Percentiles rank a stretch among this genome's conserved stretches.
Evolutionary conservation across 306 rosid genomes (phyloP).

Genomic region (Acmispon strigosus): DNA sequence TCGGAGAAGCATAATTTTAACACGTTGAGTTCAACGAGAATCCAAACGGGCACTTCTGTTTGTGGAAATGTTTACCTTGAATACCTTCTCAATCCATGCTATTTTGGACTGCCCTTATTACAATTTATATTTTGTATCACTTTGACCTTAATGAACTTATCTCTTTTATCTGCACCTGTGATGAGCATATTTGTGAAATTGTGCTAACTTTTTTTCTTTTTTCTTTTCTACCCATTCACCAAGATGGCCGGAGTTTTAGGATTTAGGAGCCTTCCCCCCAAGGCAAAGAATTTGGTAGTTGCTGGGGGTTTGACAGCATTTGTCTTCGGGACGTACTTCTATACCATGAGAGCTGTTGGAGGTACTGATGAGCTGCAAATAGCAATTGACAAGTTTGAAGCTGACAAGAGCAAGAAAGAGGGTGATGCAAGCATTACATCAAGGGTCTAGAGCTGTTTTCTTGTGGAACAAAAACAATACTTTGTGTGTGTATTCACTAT

Average conservation of each 20-base stretch:
- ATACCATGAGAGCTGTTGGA: slow-evolving; percentile 94
- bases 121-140: no score
- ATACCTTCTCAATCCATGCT: no score
- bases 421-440: slow-evolving; percentile 29
- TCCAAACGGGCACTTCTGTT: no score
- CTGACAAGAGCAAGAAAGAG: slow-evolving; percentile 45
- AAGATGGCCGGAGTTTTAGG: slow-evolving; percentile 63
- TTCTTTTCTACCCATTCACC: not conserved
- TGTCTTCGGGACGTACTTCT: slow-evolving; percentile 77
- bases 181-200: not conserved
- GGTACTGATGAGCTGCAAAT: slow-evolving; percentile 83
- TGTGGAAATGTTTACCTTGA: no score
- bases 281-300: slow-evolving; percentile 67
- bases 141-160: not conserved
- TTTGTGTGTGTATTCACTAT: not conserved
- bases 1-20: no score
- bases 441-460: slow-evolving; percentile 28
- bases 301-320: slow-evolving; percentile 86
- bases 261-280: slow-evolving; percentile 48
- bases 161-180: not conserved
- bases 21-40: no score
- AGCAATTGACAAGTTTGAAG: slow-evolving; percentile 86
- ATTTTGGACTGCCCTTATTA: no score
- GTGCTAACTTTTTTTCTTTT: not conserved
- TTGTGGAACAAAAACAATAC: not conserved